Conservation (phyloP, 2,329 filamentous ascomycete genomes). For the Alternaria brassicae region DNA sequence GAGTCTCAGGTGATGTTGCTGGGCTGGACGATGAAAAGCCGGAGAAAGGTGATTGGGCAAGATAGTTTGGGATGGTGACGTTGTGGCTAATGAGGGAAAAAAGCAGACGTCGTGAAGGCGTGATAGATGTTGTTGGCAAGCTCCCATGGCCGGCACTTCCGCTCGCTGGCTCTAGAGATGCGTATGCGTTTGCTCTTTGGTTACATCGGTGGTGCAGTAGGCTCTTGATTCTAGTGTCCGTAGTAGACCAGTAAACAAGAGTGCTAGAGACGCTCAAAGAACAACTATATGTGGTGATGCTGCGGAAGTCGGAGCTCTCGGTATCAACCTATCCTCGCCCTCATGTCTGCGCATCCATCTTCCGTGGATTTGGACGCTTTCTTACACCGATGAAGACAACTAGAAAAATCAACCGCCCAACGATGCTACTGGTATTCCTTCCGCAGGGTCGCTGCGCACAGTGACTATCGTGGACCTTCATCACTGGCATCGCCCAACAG, state of each 20-base stretch:
- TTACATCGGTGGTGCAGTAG: conserved; percentile 2
- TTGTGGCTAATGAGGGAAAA: conserved; percentile 3
- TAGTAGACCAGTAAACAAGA: not conserved
- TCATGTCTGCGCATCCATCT: not conserved
- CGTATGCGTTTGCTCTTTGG: not conserved
- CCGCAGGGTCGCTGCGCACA: not conserved
- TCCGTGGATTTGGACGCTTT: not conserved
- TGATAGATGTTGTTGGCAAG: not conserved
- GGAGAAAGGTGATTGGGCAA: not conserved
- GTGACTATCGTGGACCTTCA: not conserved
- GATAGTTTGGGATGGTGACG: conserved; percentile 4
- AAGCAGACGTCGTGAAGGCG: conserved; percentile 11
- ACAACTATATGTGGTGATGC: not conserved
- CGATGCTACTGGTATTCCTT: not conserved
- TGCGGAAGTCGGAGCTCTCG: not conserved
- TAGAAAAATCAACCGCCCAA: not conserved
- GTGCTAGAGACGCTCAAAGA: not conserved
- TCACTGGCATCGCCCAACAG: not conserved
- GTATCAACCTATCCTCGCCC: not conserved
- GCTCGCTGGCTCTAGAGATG: not conserved
- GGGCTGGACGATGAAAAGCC: not conserved
- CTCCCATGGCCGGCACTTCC: not conserved
- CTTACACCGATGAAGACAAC: not conserved
- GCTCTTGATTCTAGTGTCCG: not conserved
- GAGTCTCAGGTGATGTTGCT: not conserved